Conservation (phyloP, 2,329 filamentous ascomycete species). For the Exophiala oligosperma region DNA sequence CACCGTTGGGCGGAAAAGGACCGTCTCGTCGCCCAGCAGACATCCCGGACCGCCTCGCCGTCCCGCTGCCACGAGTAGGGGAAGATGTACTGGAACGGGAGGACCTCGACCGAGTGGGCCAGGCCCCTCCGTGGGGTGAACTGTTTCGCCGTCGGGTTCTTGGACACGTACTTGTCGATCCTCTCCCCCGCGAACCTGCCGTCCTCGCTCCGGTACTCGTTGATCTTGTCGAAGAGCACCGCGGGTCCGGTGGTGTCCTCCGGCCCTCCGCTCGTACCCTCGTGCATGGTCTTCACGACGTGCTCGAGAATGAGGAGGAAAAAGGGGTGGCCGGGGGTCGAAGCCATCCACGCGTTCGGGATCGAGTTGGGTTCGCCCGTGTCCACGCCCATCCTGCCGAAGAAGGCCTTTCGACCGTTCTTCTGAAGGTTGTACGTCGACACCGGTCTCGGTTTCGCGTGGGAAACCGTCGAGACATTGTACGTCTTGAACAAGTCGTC, state of each 20-base stretch:
- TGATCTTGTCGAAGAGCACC: constrained; percentile 22
- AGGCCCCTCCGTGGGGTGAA: constrained; percentile 21
- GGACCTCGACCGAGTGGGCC: constrained; percentile 25
- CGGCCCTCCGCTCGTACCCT: constrained; percentile 3
- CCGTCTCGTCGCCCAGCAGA: constrained; percentile 24
- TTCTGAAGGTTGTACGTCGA: constrained; percentile 16
- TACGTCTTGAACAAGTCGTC: constrained; percentile 30
- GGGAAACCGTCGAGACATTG: constrained; percentile 24
- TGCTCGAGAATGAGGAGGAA: constrained; percentile 33
- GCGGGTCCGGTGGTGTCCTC: constrained; percentile 28
- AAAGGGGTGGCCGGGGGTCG: constrained; percentile 38
- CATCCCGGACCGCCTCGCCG: constrained; percentile 22
- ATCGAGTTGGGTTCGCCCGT: constrained; percentile 34
- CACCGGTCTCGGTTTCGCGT: constrained; percentile 13
- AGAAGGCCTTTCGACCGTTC: constrained; percentile 29
- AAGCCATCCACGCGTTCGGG: constrained; percentile 41
- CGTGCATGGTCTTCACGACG: constrained; percentile 17
- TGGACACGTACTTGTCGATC: constrained; percentile 24
- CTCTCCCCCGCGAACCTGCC: constrained; percentile 16
- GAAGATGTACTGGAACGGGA: constrained; percentile 26
- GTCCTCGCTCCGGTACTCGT: constrained; percentile 14
- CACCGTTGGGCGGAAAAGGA: constrained; percentile 25
- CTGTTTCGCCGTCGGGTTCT: constrained; percentile 23
- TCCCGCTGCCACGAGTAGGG: constrained; percentile 30
- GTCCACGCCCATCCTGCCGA: constrained; percentile 38